Evolutionary conservation across 768 basidiomycete genomes (phyloP), one percentile per base, ranked within the genome.

Genomic region (Suillus ampliporus): DNA sequence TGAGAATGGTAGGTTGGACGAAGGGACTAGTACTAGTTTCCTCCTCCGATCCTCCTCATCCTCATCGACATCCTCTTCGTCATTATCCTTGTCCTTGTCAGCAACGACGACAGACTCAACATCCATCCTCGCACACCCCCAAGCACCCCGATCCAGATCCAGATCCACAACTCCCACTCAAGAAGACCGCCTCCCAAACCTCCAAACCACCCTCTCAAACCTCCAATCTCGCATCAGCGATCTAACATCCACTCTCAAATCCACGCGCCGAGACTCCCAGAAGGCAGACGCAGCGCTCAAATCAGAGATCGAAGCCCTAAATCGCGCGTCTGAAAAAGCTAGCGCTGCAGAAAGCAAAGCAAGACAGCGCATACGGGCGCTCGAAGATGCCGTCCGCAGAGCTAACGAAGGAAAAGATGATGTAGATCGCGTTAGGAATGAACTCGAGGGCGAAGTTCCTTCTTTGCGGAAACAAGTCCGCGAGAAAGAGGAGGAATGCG

Each of bases 321-420:
- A 91, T 72, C 86, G 92, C 5, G 86, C 92, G 1, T 89, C 89
- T 4, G 95, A 97, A 68, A 94, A 94, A 68, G 85, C 90, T 60
- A 78, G 84, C 0, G 82, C 86, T 1, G 83, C 85, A 2, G 96
- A 98, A 72, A 81, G 86, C 26, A 85, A 94, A n/a, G 87, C 89
- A 11, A 87, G 88, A 48, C 95, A 97, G 73, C 96, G 94, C 68
- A 86, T 90, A 11, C 82, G 95, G 13, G 92, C 95, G 1, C 78
- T 97, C 43, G 94, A 96, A 72, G 94, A 97, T 70, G 91, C 94
- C 3, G 88, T 90, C 14, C 94, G 92, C 70, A 88, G 92, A 59
- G 88, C 91, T 11, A 86, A 85, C 65, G 83, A 85, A 7, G 82
- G 79, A 0, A 81, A 85, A 10, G 79, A 76, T 23, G 78, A 83